These are phyloP conservation scores for Hygrophorus pudorinus DNA, from an alignment of 768 basidiomycete genomes.

Conservation along the genomic window DNA sequence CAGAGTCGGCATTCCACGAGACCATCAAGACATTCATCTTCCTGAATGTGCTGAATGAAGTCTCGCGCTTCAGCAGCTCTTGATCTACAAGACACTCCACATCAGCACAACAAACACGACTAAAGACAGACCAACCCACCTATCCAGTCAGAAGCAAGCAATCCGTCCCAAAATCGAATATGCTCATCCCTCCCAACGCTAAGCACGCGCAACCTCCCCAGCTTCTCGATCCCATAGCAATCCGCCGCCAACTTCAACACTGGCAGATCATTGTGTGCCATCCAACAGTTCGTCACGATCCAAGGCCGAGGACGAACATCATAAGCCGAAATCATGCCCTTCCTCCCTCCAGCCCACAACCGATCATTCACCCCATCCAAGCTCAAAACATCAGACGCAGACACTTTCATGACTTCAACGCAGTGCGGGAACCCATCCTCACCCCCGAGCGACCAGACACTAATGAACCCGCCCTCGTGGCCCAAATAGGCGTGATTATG, in stretches of 20 bases:
- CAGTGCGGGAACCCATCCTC: constrained; percentile 54
- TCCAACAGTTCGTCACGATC: constrained; percentile 83
- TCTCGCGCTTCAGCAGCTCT: constrained; percentile 66
- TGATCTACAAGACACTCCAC: constrained; percentile 38
- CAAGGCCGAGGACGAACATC: constrained; percentile 70
- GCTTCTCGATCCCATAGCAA: constrained; percentile 61
- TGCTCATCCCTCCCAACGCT: constrained; percentile 69
- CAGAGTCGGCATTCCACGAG: constrained; percentile 91
- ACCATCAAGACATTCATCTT: constrained; percentile 69
- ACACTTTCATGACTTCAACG: constrained; percentile 69
- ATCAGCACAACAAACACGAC: constrained; percentile 1
- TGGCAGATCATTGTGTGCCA: constrained; percentile 61
- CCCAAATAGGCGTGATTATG: constrained; percentile 70
- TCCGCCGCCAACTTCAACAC: constrained; percentile 62
- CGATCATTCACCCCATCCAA: constrained; percentile 77
- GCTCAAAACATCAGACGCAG: constrained; percentile 70
- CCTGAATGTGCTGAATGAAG: constrained; percentile 70
- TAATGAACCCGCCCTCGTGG: constrained; percentile 86
- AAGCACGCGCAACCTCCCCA: constrained; percentile 57
- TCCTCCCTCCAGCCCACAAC: constrained; percentile 83
- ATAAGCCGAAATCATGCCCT: constrained; percentile 74
- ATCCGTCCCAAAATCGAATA: constrained; percentile 82
- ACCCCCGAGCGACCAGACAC: constrained; percentile 60
- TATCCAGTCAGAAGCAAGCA: constrained; percentile 77
- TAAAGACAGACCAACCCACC: constrained; percentile 41